Percentiles rank a stretch among this genome's conserved stretches.
phyloP scores from a whole-genome alignment of 2,329 filamentous ascomycete species.

The Arthrobotrys iridis region DNA sequence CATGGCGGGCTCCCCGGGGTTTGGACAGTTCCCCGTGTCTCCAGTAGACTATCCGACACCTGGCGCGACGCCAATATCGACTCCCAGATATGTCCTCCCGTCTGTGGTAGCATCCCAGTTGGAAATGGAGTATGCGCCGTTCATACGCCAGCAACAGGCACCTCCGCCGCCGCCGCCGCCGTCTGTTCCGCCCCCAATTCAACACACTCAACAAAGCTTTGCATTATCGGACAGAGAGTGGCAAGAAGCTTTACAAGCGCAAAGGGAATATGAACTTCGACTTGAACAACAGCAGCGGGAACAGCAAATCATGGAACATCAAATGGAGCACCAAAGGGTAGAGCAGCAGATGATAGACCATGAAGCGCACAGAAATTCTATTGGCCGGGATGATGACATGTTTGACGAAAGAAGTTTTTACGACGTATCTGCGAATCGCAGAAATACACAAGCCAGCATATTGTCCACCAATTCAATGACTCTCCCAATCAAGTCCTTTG shows the following conservation, averaged over 20 bases:
- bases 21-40: slow-evolving; percentile 33
- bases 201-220: slow-evolving; percentile 11
- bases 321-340: neutral
- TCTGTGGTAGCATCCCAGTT: slow-evolving; percentile 48
- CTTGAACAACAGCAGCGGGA: slow-evolving; percentile 30
- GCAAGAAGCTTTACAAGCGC: slow-evolving; percentile 44
- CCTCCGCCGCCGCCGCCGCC: slow-evolving; percentile 1
- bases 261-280: slow-evolving; percentile 39
- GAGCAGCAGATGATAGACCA: slow-evolving; percentile 6
- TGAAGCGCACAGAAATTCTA: neutral
- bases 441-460: slow-evolving; percentile 18
- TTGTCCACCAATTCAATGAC: neutral
- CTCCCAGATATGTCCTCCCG: slow-evolving; percentile 46
- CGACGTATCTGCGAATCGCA: slow-evolving; percentile 14
- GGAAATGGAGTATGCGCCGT: slow-evolving; percentile 32
- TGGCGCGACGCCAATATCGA: slow-evolving; percentile 43
- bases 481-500: slow-evolving; percentile 2
- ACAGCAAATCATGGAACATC: slow-evolving; percentile 15
- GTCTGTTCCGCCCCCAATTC: neutral
- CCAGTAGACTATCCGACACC: slow-evolving; percentile 50
- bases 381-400: neutral
- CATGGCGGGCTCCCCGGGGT: slow-evolving; percentile 29
- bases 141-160: slow-evolving; percentile 17
- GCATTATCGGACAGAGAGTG: slow-evolving; percentile 43
- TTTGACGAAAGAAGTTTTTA: slow-evolving; percentile 47